Evolutionary conservation across 305 asterid genomes (phyloP).

Genomic region (Rubia tinctorum): DNA sequence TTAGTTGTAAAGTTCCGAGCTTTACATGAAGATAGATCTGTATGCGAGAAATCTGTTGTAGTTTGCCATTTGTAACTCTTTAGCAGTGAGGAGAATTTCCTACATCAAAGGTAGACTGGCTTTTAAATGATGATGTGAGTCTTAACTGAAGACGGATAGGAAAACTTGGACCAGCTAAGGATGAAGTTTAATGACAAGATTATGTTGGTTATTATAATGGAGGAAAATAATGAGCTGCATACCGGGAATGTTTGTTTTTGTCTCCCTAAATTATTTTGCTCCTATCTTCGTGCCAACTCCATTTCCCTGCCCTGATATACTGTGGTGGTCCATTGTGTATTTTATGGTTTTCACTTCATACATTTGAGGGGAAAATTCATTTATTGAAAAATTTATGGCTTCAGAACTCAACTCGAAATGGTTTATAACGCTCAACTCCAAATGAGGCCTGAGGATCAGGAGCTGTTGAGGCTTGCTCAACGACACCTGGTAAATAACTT

Average conservation of each 20-base stretch:
- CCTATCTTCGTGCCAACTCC: neutral
- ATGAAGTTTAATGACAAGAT: conserved; percentile 49
- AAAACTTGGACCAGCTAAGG: conserved; percentile 44
- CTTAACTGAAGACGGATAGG: neutral
- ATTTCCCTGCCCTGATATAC: neutral
- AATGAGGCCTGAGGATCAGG: conserved; percentile 16
- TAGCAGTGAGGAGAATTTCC: too few species aligned
- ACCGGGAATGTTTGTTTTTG: neutral
- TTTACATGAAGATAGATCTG: neutral
- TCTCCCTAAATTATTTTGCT: neutral
- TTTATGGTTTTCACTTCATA: too few species aligned
- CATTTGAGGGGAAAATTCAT: neutral
- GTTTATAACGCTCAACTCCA: neutral
- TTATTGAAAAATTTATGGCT: neutral
- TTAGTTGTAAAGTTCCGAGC: neutral
- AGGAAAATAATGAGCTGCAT: conserved; percentile 66
- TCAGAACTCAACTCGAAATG: conserved; percentile 2
- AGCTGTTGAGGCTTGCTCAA: conserved; percentile 12
- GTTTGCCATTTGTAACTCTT: too few species aligned
- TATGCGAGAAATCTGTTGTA: neutral
- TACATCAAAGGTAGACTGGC: too few species aligned
- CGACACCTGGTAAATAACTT: conserved; percentile 13
- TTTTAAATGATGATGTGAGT: too few species aligned
- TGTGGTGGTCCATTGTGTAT: neutral
- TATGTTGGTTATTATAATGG: conserved; percentile 67